phyloP scores from a whole-genome alignment of 2,329 filamentous ascomycete genomes.

The Dothideomycetes sp. region DNA sequence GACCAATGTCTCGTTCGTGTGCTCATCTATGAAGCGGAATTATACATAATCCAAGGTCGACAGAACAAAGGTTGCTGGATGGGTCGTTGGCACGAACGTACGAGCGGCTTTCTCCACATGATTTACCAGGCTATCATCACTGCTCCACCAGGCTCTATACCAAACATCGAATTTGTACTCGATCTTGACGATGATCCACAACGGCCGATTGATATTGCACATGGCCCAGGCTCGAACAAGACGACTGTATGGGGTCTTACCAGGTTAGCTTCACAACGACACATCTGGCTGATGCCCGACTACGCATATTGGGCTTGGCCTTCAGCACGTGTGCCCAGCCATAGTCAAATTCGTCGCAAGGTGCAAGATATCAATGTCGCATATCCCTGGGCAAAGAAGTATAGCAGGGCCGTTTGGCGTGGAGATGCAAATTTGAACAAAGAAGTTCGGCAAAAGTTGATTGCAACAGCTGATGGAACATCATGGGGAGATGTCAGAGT shows the following conservation, averaged over 20 bases:
- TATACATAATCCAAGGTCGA: constrained; percentile 12
- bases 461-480: constrained; percentile 24
- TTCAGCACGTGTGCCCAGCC: background rate
- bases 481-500: constrained; percentile 29
- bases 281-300: constrained; percentile 43
- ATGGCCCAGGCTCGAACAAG: background rate
- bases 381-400: constrained; percentile 1
- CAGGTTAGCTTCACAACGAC: background rate
- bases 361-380: background rate
- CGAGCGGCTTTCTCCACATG: constrained; percentile 28
- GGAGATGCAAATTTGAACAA: constrained; percentile 22
- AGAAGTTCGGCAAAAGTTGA: constrained; percentile 23
- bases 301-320: constrained; percentile 48
- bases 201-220: background rate
- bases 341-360: constrained; percentile 7
- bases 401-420: constrained; percentile 23
- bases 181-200: constrained; percentile 7
- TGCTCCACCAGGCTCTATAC: constrained; percentile 32
- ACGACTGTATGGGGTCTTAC: background rate
- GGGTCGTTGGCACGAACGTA: constrained; percentile 10
- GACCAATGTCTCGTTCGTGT: constrained; percentile 2
- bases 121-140: constrained; percentile 40
- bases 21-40: constrained; percentile 10
- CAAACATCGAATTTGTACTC: constrained; percentile 38
- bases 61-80: constrained; percentile 4